These are phyloP conservation scores for Chaetomiaceae sp. DNA, from an alignment of 2,329 filamentous ascomycete species.

Conservation along the genomic window DNA sequence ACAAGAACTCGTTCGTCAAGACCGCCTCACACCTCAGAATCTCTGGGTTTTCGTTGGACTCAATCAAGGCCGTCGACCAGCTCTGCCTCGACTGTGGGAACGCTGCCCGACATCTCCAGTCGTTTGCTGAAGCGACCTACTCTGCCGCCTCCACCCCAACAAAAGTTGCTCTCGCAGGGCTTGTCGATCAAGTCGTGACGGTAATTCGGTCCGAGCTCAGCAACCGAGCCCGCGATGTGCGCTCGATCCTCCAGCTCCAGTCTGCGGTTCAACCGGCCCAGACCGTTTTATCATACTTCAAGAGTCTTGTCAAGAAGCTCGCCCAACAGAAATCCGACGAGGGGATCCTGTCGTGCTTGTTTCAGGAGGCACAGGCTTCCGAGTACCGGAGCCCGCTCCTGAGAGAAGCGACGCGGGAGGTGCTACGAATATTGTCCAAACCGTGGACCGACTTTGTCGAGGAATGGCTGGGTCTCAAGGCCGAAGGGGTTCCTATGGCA, in stretches of 20 bases:
- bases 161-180: slow-evolving; percentile 49
- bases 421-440: slow-evolving; percentile 43
- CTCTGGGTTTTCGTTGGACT: slow-evolving; percentile 51
- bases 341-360: slow-evolving; percentile 56
- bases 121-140: slow-evolving; percentile 45
- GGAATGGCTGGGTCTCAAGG: slow-evolving; percentile 68
- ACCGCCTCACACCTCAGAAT: slow-evolving; percentile 44
- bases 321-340: slow-evolving; percentile 49
- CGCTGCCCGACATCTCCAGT: slow-evolving; percentile 41
- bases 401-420: slow-evolving; percentile 59
- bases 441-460: slow-evolving; percentile 44
- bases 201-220: slow-evolving; percentile 47
- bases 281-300: slow-evolving; percentile 48
- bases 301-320: slow-evolving; percentile 45
- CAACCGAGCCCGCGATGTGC: slow-evolving; percentile 36
- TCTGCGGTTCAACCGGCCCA: slow-evolving; percentile 43
- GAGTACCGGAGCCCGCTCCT: slow-evolving; percentile 60
- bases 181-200: slow-evolving; percentile 43
- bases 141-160: slow-evolving; percentile 40
- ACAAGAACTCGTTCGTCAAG: slow-evolving; percentile 48
- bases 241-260: slow-evolving; percentile 51
- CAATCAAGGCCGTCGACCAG: slow-evolving; percentile 43
- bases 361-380: slow-evolving; percentile 56
- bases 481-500: slow-evolving; percentile 51
- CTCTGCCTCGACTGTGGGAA: slow-evolving; percentile 46